These are phyloP conservation scores for Raphanus sativus DNA, from an alignment of 345 rosid species.

Conservation along the genomic window DNA sequence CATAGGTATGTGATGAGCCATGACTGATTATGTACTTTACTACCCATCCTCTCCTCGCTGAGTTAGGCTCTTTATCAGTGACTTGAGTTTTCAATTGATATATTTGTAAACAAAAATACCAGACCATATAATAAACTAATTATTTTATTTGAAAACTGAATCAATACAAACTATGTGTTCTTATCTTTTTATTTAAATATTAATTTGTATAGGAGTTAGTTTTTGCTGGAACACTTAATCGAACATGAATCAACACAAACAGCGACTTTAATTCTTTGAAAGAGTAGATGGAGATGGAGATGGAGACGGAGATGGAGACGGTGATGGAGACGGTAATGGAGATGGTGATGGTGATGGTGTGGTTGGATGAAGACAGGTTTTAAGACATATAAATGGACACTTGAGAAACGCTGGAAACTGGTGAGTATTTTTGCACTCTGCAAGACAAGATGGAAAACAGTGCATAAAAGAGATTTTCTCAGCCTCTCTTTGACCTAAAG, in stretches of 20 bases:
- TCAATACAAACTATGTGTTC: not conserved
- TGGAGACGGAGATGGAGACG: not conserved
- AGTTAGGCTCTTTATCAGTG: not conserved
- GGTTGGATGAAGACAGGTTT: not conserved
- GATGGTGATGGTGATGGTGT: not conserved
- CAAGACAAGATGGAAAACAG: constrained; percentile 4
- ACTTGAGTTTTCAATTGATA: not conserved
- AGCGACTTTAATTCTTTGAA: constrained; percentile 7
- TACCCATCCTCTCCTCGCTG: not conserved
- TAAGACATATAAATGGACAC: constrained; percentile 10
- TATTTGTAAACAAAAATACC: not conserved
- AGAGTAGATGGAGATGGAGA: not conserved
- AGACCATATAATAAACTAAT: not conserved
- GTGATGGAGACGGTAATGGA: no score
- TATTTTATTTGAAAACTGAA: not conserved
- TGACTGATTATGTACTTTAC: not conserved
- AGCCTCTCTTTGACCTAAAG: not conserved
- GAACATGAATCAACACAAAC: constrained; percentile 18
- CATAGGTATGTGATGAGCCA: not conserved
- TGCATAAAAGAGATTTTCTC: not conserved
- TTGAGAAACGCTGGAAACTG: not conserved
- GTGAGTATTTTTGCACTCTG: not conserved
- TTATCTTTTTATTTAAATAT: not conserved
- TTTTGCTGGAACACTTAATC: not conserved
- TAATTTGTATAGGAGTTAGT: not conserved